Evolutionary conservation across 148 eudicot species (phyloP).

Genomic region (Simmondsia chinensis): DNA sequence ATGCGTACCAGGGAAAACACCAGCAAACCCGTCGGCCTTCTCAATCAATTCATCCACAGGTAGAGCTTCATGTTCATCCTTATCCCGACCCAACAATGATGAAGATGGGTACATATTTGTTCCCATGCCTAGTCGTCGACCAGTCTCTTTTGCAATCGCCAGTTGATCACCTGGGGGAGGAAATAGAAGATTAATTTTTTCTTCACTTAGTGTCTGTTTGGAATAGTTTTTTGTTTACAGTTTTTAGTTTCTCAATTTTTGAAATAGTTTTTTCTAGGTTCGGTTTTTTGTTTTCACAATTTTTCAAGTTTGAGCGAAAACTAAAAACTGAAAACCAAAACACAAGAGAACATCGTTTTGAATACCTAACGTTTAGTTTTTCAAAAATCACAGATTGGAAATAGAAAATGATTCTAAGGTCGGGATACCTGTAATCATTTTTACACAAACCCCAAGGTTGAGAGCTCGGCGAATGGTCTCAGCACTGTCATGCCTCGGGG

Average conservation of each 20-base stretch:
- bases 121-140: slow-evolving; percentile 71
- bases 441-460: slow-evolving; percentile 67
- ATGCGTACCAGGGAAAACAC: slow-evolving; percentile 60
- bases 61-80: slow-evolving; percentile 35
- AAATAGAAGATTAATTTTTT: too few species aligned
- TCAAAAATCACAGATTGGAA: neutral
- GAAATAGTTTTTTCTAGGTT: too few species aligned
- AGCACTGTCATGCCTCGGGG: slow-evolving; percentile 78
- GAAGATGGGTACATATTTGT: slow-evolving; percentile 63
- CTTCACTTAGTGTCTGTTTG: too few species aligned
- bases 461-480: slow-evolving; percentile 73
- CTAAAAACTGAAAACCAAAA: too few species aligned
- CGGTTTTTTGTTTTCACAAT: too few species aligned
- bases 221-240: too few species aligned
- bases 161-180: slow-evolving; percentile 40
- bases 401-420: neutral
- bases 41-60: slow-evolving; percentile 57
- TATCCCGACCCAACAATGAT: slow-evolving; percentile 38
- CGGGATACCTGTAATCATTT: slow-evolving; percentile 64
- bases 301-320: too few species aligned
- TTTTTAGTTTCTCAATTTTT: too few species aligned
- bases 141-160: slow-evolving; percentile 72
- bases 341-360: too few species aligned
- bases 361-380: neutral
- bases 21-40: slow-evolving; percentile 68